A percentile compares a stretch with the other conserved stretches of the same genome.
Evolutionary conservation across 1,139 yeast genomes (phyloP).

Genomic region (Pneumocystis canis): DNA sequence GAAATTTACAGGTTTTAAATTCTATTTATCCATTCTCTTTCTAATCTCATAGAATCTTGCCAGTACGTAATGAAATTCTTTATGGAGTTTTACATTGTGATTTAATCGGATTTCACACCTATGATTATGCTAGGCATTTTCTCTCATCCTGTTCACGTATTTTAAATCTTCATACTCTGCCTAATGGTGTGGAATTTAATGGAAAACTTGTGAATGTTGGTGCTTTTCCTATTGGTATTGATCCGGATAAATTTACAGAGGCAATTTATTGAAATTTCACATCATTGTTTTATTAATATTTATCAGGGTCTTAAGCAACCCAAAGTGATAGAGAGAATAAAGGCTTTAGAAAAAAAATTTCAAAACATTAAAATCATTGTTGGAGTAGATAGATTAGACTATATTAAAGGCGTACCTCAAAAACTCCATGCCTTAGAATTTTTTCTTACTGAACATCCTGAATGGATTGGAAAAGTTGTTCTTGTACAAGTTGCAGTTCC

Average conservation of each 20-base stretch:
- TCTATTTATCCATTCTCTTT: background rate
- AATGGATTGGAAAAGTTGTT: conserved; percentile 95
- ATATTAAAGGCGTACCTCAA: conserved; percentile 94
- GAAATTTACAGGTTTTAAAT: conserved; percentile 48
- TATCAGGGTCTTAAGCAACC: conserved; percentile 44
- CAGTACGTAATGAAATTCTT: conserved; percentile 84
- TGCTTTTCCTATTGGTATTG: conserved; percentile 97
- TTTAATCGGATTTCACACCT: conserved; percentile 95
- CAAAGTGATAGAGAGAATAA: conserved; percentile 50
- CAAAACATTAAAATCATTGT: conserved; percentile 71
- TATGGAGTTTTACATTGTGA: conserved; percentile 89
- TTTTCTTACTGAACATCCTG: conserved; percentile 82
- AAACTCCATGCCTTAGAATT: conserved; percentile 90
- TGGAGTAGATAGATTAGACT: conserved; percentile 90
- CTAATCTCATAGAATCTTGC: conserved; percentile 46
- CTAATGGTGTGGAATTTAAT: conserved; percentile 74
- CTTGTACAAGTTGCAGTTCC: conserved; percentile 96
- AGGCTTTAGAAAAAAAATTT: conserved; percentile 46
- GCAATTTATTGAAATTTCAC: background rate
- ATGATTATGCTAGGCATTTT: conserved; percentile 97
- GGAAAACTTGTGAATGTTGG: conserved; percentile 75
- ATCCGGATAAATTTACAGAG: conserved; percentile 74
- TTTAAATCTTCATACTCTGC: conserved; percentile 66
- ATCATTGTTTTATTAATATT: background rate
- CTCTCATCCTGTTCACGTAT: conserved; percentile 81